A percentile compares a stretch with the other conserved stretches of the same genome.
phyloP scores from a whole-genome alignment of 2,329 filamentous ascomycete species.

The Trichoderma hamatum region DNA sequence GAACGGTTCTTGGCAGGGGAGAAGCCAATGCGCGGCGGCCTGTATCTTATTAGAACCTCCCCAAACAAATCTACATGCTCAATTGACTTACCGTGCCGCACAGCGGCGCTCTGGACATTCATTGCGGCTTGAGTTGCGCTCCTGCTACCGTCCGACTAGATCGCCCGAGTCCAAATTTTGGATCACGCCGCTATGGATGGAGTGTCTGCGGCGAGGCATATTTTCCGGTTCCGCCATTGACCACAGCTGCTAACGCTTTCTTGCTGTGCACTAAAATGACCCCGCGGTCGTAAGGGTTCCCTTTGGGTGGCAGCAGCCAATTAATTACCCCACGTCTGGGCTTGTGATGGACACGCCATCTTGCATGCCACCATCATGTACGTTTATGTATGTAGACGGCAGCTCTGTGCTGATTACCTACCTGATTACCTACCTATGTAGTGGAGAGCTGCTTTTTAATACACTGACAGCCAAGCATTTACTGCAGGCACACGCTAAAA shows the following conservation, averaged over 20 bases:
- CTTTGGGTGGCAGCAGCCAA: neutral
- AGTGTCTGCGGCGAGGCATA: constrained; percentile 25
- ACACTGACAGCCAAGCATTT: neutral
- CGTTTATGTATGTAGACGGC: too few relatives aligned
- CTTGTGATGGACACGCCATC: neutral
- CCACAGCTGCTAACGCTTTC: neutral
- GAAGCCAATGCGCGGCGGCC: constrained; percentile 57
- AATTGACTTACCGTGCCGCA: constrained; percentile 56
- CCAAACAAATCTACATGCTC: neutral
- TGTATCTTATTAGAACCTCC: constrained; percentile 34
- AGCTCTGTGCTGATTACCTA: too few relatives aligned
- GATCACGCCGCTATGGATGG: constrained; percentile 29
- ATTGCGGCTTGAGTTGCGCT: constrained; percentile 44
- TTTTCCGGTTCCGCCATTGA: constrained; percentile 31
- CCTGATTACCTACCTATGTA: too few relatives aligned
- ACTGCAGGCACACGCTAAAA: neutral
- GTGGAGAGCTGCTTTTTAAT: neutral
- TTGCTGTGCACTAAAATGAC: neutral
- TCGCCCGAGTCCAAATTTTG: constrained; percentile 36
- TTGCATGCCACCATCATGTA: neutral
- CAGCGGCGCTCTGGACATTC: constrained; percentile 58
- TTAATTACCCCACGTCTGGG: neutral
- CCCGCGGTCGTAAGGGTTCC: neutral
- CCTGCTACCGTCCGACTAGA: constrained; percentile 19
- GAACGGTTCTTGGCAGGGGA: constrained; percentile 43